Evolutionary conservation across 176 grass and related monocot genomes (phyloP).

Genomic region (Eleusine coracana): DNA sequence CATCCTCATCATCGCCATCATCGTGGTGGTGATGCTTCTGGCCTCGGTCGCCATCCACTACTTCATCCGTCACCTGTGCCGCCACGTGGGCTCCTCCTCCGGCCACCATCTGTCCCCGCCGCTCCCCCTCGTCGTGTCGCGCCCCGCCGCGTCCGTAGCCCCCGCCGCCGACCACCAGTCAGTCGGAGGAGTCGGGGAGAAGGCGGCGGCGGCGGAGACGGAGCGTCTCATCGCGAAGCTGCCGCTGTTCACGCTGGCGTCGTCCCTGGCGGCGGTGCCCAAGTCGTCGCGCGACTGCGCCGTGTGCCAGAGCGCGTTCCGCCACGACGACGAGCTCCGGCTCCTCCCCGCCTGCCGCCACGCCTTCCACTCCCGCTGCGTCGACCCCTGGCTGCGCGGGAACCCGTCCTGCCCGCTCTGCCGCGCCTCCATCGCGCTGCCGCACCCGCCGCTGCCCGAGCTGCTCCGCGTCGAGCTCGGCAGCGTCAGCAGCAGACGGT

Average conservation of each 20-base stretch:
- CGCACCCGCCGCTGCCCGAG: conserved; percentile 55
- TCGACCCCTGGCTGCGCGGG: conserved; percentile 70
- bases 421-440: conserved; percentile 74
- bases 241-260: conserved; percentile 75
- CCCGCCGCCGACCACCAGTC: background rate
- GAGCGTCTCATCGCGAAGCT: conserved; percentile 64
- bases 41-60: conserved; percentile 58
- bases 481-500: conserved; percentile 69
- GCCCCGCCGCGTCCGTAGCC: background rate
- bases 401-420: conserved; percentile 88
- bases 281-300: conserved; percentile 82
- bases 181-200: conserved; percentile 28
- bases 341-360: conserved; percentile 82
- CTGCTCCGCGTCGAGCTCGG: conserved; percentile 79
- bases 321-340: conserved; percentile 68
- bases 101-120: conserved; percentile 28
- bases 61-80: conserved; percentile 58
- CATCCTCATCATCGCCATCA: conserved; percentile 65
- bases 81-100: conserved; percentile 28
- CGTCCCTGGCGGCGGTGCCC: conserved; percentile 55
- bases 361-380: conserved; percentile 83
- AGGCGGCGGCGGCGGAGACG: conserved; percentile 38
- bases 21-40: conserved; percentile 63
- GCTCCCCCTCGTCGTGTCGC: conserved; percentile 41
- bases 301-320: conserved; percentile 77